A percentile compares a stretch with the other conserved stretches of the same genome.
phyloP scores from a whole-genome alignment of 345 rosid genomes.

The Luvunga scandens region DNA sequence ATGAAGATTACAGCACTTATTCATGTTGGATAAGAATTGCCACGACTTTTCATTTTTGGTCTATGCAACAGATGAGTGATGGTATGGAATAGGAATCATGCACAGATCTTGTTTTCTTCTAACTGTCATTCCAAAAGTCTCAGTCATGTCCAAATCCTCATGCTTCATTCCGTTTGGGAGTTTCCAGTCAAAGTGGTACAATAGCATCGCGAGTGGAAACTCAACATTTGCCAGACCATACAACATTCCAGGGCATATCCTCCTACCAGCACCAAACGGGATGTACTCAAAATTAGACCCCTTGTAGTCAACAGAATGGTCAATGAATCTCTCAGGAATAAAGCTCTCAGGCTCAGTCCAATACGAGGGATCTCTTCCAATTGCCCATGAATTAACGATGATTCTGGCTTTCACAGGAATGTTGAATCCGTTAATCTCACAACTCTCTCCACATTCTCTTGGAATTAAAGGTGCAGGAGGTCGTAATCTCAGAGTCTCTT shows the following conservation, averaged over 20 bases:
- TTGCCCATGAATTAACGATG: conserved; percentile 9
- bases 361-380: conserved; percentile 9
- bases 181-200: conserved; percentile 33
- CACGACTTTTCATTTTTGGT: not conserved
- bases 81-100: conserved; percentile 13
- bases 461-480: conserved; percentile 10
- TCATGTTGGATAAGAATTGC: not conserved
- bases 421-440: conserved; percentile 8
- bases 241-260: conserved; percentile 24
- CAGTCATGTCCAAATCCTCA: conserved; percentile 23
- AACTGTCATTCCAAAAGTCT: not conserved
- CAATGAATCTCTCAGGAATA: conserved; percentile 19
- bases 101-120: conserved; percentile 10
- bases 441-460: conserved; percentile 9
- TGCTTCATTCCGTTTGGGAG: conserved; percentile 8
- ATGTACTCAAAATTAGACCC: conserved; percentile 20
- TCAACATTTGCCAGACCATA: conserved; percentile 16
- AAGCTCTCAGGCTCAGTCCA: conserved; percentile 21
- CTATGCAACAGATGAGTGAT: not conserved
- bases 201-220: conserved; percentile 9
- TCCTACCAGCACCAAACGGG: conserved; percentile 31
- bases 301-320: conserved; percentile 14
- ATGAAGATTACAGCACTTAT: too few relatives aligned
- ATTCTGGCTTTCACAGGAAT: conserved; percentile 9
- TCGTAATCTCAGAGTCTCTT: conserved; percentile 13